phyloP scores from a whole-genome alignment of 768 basidiomycete species.

The Leccinellum luteum region DNA sequence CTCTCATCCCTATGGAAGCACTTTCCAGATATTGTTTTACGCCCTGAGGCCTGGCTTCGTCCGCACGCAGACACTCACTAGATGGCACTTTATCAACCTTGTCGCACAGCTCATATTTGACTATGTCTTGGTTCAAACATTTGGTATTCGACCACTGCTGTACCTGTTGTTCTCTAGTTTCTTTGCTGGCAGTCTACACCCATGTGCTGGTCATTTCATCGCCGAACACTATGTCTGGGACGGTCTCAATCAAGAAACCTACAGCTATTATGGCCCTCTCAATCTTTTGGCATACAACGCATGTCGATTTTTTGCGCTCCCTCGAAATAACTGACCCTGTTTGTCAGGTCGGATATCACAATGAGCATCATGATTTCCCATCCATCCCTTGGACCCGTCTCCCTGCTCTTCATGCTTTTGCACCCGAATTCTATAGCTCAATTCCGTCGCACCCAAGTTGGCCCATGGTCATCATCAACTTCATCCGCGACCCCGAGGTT shows the following conservation, averaged over 20 bases:
- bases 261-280: slow-evolving; percentile 91
- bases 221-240: slow-evolving; percentile 97
- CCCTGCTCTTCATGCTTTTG: slow-evolving; percentile 75
- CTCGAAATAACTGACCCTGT: neutral
- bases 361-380: slow-evolving; percentile 99
- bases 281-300: slow-evolving; percentile 94
- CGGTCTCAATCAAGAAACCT: slow-evolving; percentile 90
- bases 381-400: slow-evolving; percentile 94
- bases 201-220: slow-evolving; percentile 96
- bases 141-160: slow-evolving; percentile 52
- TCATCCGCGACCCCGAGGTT: slow-evolving; percentile 86
- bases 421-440: slow-evolving; percentile 88
- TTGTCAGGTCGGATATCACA: slow-evolving; percentile 90
- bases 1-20: slow-evolving; percentile 45
- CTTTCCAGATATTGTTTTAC: slow-evolving; percentile 98
- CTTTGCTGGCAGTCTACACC: slow-evolving; percentile 95
- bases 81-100: slow-evolving; percentile 85
- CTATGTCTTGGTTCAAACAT: slow-evolving; percentile 53
- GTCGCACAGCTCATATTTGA: slow-evolving; percentile 68
- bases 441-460: slow-evolving; percentile 88
- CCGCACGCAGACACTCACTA: slow-evolving; percentile 73
- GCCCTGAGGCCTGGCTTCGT: slow-evolving; percentile 94
- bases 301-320: slow-evolving; percentile 27
- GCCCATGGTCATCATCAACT: slow-evolving; percentile 93
- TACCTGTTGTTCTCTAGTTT: slow-evolving; percentile 90